These are phyloP conservation scores for Croton setiger DNA, from an alignment of 441 rosid genomes.

Conservation along the genomic window DNA sequence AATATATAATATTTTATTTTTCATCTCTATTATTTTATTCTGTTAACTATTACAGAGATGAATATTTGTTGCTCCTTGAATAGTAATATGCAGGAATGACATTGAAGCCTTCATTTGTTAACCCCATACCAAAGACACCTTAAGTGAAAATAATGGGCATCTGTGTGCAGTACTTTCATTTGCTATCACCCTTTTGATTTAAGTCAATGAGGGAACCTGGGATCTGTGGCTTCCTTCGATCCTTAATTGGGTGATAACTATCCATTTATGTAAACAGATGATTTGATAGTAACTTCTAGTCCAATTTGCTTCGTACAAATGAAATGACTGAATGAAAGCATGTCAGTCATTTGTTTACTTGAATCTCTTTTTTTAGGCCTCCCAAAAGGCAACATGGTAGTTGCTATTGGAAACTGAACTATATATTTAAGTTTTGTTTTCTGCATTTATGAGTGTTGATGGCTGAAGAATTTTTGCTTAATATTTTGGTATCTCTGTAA, in stretches of 20 bases:
- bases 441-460: not conserved
- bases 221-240: not conserved
- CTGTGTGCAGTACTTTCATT: not conserved
- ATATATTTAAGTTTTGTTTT: not conserved
- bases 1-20: too few relatives aligned
- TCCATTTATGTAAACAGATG: not conserved
- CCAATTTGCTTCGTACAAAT: not conserved
- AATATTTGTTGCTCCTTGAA: too few relatives aligned
- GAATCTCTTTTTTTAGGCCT: not conserved
- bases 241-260: not conserved
- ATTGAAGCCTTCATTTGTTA: too few relatives aligned
- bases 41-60: too few relatives aligned
- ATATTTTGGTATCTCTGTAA: not conserved
- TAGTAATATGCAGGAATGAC: too few relatives aligned
- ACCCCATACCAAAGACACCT: not conserved
- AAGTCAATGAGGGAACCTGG: not conserved
- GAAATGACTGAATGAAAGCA: not conserved
- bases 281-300: not conserved
- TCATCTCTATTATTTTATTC: too few relatives aligned
- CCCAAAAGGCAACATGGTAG: not conserved
- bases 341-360: not conserved
- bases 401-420: not conserved
- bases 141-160: not conserved
- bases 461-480: not conserved
- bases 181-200: not conserved